Evolutionary conservation across 768 basidiomycete genomes (phyloP), one percentile per base, ranked within the genome.

Genomic region (Psilocybe sp.): DNA sequence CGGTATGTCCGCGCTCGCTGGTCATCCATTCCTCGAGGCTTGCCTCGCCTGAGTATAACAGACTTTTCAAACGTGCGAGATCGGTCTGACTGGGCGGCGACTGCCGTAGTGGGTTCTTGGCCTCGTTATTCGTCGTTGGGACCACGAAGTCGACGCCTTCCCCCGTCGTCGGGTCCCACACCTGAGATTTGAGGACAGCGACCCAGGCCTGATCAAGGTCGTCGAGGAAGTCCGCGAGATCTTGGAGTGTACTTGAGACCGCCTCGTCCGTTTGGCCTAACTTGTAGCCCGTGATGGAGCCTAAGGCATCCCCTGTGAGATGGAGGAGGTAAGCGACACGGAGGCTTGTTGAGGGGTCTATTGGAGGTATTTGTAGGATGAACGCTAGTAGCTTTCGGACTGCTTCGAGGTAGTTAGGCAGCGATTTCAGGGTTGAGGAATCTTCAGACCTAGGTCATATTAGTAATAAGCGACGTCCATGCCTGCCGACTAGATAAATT

Each of bases 191-290:
- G 23, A 92, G 72, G 1, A 87, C 84, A 14, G 79, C 75, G 12
- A 81, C 55, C 89, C 89, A 92, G 0, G 81, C 86, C 44, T 81
- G 75, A 64, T 92, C 89, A 34, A 92, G 75, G 58, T 88, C 83
- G 60, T 82, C 80, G 19, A 91, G 68, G 71, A 82, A 87, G 52
- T 85, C 81, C 19, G 87, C 70, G 5, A 88, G 72, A 34, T 76
- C 69, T 31, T 68, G 74, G 1, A 92, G 51, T 13, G 47, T 38
- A 10, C 52, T 46, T 9, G 52, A 65, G 12, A 70, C 66, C 6
- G 69, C 64, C 16, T 66, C 52, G 13, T 72, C 64, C 0, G 80
- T 73, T 2, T 47, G 36, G 19, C 55, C 48, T 5, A 65, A 37
- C 12, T 69, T 64, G 60, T 92, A 92, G 5, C 87, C 85, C 4